Evolutionary conservation across 1,139 yeast species (phyloP).

Genomic region (Suhomyces terraborum): DNA sequence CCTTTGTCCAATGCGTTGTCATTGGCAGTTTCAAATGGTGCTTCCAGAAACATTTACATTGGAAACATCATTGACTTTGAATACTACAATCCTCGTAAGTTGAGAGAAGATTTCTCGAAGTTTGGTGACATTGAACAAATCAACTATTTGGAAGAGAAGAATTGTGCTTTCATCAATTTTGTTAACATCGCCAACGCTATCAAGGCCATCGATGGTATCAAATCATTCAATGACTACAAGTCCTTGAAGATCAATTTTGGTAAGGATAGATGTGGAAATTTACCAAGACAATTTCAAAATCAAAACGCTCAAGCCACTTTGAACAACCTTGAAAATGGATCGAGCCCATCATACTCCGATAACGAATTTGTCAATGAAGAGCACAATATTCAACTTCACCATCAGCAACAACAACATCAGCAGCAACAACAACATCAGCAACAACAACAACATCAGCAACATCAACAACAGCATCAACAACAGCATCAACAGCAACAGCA

Average conservation of each 20-base stretch:
- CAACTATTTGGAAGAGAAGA: constrained; percentile 74
- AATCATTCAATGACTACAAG: constrained; percentile 43
- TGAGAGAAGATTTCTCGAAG: constrained; percentile 64
- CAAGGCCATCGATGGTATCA: constrained; percentile 69
- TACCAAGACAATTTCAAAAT: constrained; percentile 56
- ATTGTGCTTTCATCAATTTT: constrained; percentile 81
- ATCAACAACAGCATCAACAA: constrained; percentile 5
- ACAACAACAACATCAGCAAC: constrained; percentile 10
- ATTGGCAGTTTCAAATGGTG: constrained; percentile 90
- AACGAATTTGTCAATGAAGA: constrained; percentile 30
- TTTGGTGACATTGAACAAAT: constrained; percentile 85
- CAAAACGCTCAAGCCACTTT: constrained; percentile 20
- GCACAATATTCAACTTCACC: constrained; percentile 15
- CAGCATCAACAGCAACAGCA: constrained; percentile 4
- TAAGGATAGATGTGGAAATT: constrained; percentile 89
- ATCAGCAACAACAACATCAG: constrained; percentile 10
- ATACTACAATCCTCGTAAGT: constrained; percentile 56
- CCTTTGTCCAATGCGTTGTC: constrained; percentile 81
- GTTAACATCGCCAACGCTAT: constrained; percentile 81
- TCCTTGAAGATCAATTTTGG: constrained; percentile 69
- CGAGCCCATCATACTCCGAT: constrained; percentile 32
- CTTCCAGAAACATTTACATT: constrained; percentile 86
- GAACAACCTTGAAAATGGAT: constrained; percentile 24
- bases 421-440: constrained; percentile 11
- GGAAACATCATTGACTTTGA: constrained; percentile 58